Percentiles rank a stretch among this genome's conserved stretches.
Conservation (phyloP, 1,139 yeast species). For the Taphrina deformans region DNA sequence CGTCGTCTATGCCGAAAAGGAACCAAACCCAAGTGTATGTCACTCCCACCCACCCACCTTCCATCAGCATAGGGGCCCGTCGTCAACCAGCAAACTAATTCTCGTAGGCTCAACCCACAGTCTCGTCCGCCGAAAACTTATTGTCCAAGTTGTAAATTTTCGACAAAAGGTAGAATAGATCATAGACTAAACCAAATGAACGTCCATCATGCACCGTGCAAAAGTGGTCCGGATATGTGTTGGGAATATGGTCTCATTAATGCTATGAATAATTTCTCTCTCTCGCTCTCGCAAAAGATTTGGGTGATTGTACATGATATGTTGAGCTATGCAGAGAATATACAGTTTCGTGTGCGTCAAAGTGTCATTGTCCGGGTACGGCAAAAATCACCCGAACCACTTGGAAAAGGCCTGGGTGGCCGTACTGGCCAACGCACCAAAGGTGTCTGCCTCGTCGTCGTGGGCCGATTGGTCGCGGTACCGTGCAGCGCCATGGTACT, state of each 20-base stretch:
- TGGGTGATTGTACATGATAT: too few relatives aligned
- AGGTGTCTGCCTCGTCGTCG: neutral
- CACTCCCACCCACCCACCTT: conserved; percentile 44
- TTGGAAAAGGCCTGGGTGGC: conserved; percentile 23
- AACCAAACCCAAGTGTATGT: conserved; percentile 58
- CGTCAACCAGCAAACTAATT: neutral
- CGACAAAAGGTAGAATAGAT: too few relatives aligned
- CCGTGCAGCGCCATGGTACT: neutral
- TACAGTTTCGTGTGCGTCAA: too few relatives aligned
- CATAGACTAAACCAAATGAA: neutral
- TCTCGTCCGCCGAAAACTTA: conserved; percentile 22
- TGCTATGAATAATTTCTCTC: too few relatives aligned
- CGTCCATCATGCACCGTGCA: too few relatives aligned
- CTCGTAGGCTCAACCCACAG: conserved; percentile 10
- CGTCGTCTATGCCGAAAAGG: conserved; percentile 65
- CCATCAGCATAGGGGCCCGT: neutral
- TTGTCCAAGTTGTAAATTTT: conserved; percentile 18
- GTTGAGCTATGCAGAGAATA: too few relatives aligned
- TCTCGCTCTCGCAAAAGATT: too few relatives aligned
- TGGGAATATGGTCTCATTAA: too few relatives aligned
- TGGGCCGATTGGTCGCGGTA: neutral
- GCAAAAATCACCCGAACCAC: conserved; percentile 7
- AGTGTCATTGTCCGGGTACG: too few relatives aligned
- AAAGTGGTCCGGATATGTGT: too few relatives aligned
- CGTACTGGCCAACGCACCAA: conserved; percentile 14